phyloP scores from a whole-genome alignment of 345 rosid species.

The Abelmoschus esculentus region DNA sequence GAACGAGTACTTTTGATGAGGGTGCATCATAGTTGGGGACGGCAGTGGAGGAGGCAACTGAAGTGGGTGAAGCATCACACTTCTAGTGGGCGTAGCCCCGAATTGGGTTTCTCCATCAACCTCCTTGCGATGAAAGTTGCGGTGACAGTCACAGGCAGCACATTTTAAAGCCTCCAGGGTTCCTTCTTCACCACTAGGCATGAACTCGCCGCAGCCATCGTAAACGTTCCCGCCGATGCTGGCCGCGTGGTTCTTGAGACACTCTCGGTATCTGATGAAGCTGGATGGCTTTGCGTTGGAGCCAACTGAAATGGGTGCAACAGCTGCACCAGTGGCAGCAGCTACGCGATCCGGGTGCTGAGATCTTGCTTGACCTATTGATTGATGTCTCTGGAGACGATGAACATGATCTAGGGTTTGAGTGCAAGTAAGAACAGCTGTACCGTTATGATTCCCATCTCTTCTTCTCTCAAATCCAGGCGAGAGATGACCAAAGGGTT shows the following conservation, averaged over 20 bases:
- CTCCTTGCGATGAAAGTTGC: constrained; percentile 88
- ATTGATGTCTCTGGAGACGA: constrained; percentile 18
- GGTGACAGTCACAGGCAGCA: constrained; percentile 93
- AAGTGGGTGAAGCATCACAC: too few species aligned
- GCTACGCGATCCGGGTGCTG: constrained; percentile 31
- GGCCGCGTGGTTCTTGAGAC: constrained; percentile 13
- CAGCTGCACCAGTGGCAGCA: too few species aligned
- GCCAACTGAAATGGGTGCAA: too few species aligned
- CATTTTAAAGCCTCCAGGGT: constrained; percentile 72
- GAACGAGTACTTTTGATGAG: too few species aligned
- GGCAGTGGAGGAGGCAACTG: too few species aligned
- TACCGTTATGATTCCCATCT: constrained; percentile 48
- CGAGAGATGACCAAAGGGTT: too few species aligned
- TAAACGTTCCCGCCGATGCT: constrained; percentile 68
- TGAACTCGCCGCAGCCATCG: constrained; percentile 98
- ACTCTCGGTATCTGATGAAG: neutral
- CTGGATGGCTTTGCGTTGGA: neutral
- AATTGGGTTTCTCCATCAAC: constrained; percentile 39
- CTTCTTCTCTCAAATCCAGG: constrained; percentile 44
- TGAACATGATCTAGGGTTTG: constrained; percentile 65
- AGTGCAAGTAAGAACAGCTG: constrained; percentile 31
- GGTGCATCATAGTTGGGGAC: constrained; percentile 9
- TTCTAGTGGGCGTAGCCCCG: too few species aligned
- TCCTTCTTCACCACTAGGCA: constrained; percentile 94
- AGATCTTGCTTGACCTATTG: constrained; percentile 21